These are phyloP conservation scores for Exophiala calicioides DNA, from an alignment of 2,329 filamentous ascomycete species.

Conservation along the genomic window DNA sequence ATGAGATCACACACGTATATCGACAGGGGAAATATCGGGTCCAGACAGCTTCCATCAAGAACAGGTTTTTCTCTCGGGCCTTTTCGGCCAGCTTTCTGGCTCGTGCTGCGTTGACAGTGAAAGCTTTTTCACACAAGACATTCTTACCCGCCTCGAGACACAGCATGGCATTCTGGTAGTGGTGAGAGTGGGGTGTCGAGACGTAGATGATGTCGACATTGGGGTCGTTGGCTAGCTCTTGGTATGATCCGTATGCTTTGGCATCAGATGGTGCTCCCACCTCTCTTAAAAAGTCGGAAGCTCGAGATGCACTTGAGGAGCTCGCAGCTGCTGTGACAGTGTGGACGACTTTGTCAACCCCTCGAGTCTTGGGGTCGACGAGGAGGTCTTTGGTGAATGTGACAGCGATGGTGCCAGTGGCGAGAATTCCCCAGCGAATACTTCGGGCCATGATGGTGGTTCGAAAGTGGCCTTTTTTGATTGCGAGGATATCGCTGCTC, in stretches of 20 bases:
- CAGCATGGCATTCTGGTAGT: slow-evolving; percentile 87
- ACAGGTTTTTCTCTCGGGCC: slow-evolving; percentile 71
- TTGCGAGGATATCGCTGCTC: too few species aligned
- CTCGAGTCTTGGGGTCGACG: slow-evolving; percentile 68
- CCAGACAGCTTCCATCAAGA: slow-evolving; percentile 88
- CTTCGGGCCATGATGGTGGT: too few species aligned
- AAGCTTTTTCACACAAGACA: slow-evolving; percentile 86
- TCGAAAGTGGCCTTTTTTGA: too few species aligned
- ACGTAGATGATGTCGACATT: slow-evolving; percentile 85
- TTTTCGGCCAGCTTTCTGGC: slow-evolving; percentile 69
- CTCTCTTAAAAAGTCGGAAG: slow-evolving; percentile 70
- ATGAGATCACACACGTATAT: slow-evolving; percentile 40
- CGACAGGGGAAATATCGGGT: slow-evolving; percentile 81
- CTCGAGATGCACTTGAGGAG: slow-evolving; percentile 68
- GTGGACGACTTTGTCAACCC: slow-evolving; percentile 71
- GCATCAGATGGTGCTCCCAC: slow-evolving; percentile 64
- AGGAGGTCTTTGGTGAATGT: slow-evolving; percentile 76
- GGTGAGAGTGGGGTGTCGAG: slow-evolving; percentile 87
- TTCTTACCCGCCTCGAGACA: slow-evolving; percentile 80
- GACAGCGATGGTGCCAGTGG: slow-evolving; percentile 48
- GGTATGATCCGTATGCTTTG: slow-evolving; percentile 75
- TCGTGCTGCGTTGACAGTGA: slow-evolving; percentile 81
- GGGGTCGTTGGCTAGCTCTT: slow-evolving; percentile 74
- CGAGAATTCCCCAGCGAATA: too few species aligned
- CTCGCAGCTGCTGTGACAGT: slow-evolving; percentile 79